Base-by-base conservation (phyloP, 164 flowering plant species). In the Berberis vulgaris region DNA sequence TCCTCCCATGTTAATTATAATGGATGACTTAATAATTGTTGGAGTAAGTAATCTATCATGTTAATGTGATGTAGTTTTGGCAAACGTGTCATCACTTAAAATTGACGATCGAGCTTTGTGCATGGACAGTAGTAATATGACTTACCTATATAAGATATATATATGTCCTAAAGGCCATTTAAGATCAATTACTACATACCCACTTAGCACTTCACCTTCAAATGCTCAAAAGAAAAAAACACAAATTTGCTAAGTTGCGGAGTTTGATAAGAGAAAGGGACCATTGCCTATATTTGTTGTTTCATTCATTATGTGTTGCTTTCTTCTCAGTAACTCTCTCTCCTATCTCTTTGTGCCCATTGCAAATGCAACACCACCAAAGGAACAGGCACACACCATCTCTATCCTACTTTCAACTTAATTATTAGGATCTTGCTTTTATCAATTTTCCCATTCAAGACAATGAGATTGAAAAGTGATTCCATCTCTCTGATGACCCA, bases 241-340 rank as follows among this genome's bases (percentile, higher is more conserved):
- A 52, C n/a, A 52, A 52, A 52, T 40, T 11, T 57, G 60, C 9
- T 57, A 57, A 40, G 45, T 69, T 54, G 63, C 73, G 73, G 73
- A 70, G 68, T 66, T 75, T 69, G 59, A 70, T 62, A 71, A 68
- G 59, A 60, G 72, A 65, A 69, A 74, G 59, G 50, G 73, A 65
- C 69, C n/a, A 68, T 71, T 73, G 76, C 77, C 69, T 57, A 59
- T 41, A 44, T 72, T 60, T 54, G 63, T 54, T 67, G 63, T 69
- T 79, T 69, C 77, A 71, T 39, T 59, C 52, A 73, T 75, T 81
- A 80, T 81, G 72, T 59, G 87, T 83, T 66, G 77, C 77, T 83
- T 77, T 87, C 85, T 72, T 41, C 49, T 49, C 62, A 71, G 67
- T 79, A 65, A 72, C 76, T 10, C 54, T 52, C 4, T 68, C 55